A percentile compares a stretch with the other conserved stretches of the same genome.
Conservation (phyloP, 2,329 filamentous ascomycete genomes). For the Fusarium proliferatum region DNA sequence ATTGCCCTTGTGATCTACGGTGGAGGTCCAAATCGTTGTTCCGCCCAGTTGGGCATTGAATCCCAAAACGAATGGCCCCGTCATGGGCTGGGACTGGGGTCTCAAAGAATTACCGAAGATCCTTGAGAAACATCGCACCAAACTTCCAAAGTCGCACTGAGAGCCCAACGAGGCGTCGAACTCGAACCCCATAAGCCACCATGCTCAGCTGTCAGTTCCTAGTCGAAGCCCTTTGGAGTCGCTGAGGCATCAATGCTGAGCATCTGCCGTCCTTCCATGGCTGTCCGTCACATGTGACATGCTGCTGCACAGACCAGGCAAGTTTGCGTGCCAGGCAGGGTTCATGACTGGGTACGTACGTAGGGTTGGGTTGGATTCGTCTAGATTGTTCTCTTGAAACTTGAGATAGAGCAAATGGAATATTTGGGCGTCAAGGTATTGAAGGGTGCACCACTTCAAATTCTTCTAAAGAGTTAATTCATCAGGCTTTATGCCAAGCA, state of each 20-base stretch:
- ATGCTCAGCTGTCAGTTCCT: conserved; percentile 22
- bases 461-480: not conserved
- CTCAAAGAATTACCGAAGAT: conserved; percentile 2
- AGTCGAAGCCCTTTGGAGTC: not conserved
- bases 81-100: conserved; percentile 30
- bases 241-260: conserved; percentile 14
- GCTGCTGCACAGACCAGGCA: conserved; percentile 27
- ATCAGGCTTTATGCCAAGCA: not conserved
- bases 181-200: conserved; percentile 20
- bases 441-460: not conserved
- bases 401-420: not conserved
- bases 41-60: conserved; percentile 37
- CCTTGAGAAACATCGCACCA: conserved; percentile 12
- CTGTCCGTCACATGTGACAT: conserved; percentile 36
- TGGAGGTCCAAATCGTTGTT: conserved; percentile 18
- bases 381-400: conserved; percentile 27
- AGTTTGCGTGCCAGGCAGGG: conserved; percentile 1
- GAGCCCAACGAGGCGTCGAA: conserved; percentile 34
- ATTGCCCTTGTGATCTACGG: conserved; percentile 27
- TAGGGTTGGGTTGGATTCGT: not conserved
- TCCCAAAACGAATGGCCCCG: conserved; percentile 24
- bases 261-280: conserved; percentile 20
- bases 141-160: conserved; percentile 18
- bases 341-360: conserved; percentile 14
- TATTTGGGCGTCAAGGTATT: not conserved